Evolutionary conservation across 352 stramenopile genomes (phyloP).

Genomic region (Pythium vanterpoolii): DNA sequence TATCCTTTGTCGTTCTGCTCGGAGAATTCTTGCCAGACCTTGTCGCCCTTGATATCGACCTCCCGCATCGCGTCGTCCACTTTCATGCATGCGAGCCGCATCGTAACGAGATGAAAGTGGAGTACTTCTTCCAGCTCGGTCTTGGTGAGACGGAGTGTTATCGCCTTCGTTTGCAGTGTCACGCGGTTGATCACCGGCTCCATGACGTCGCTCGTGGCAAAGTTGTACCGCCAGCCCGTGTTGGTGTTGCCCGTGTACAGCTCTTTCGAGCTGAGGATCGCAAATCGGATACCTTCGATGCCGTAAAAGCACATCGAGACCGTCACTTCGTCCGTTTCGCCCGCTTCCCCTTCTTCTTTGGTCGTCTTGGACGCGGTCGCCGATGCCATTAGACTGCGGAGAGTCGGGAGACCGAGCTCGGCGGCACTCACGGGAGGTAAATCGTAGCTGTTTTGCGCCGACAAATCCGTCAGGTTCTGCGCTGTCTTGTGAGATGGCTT

Average conservation of each 20-base stretch:
- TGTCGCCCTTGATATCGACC: constrained; percentile 50
- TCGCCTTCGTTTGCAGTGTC: constrained; percentile 48
- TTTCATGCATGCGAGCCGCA: constrained; percentile 77
- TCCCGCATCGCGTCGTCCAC: constrained; percentile 70
- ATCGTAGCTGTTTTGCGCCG: constrained; percentile 82
- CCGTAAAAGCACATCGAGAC: constrained; percentile 81
- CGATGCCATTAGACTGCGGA: constrained; percentile 43
- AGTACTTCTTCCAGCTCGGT: constrained; percentile 55
- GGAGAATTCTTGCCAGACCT: constrained; percentile 80
- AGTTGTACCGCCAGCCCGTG: constrained; percentile 77
- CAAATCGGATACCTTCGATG: constrained; percentile 59
- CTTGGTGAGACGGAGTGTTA: constrained; percentile 44
- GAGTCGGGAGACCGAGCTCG: constrained; percentile 62
- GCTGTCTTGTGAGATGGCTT: not conserved
- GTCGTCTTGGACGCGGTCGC: not conserved
- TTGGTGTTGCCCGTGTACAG: constrained; percentile 83
- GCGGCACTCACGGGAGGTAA: constrained; percentile 70
- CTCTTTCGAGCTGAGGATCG: constrained; percentile 70
- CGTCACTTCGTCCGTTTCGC: constrained; percentile 12
- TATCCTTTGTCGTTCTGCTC: constrained; percentile 89
- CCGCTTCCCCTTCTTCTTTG: not conserved
- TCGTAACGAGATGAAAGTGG: constrained; percentile 75
- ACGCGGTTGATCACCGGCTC: constrained; percentile 52
- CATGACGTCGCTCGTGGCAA: constrained; percentile 77
- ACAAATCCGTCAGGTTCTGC: constrained; percentile 49